These are phyloP conservation scores for Coniochaeta ligniaria DNA, from an alignment of 2,329 filamentous ascomycete species.

Conservation along the genomic window DNA sequence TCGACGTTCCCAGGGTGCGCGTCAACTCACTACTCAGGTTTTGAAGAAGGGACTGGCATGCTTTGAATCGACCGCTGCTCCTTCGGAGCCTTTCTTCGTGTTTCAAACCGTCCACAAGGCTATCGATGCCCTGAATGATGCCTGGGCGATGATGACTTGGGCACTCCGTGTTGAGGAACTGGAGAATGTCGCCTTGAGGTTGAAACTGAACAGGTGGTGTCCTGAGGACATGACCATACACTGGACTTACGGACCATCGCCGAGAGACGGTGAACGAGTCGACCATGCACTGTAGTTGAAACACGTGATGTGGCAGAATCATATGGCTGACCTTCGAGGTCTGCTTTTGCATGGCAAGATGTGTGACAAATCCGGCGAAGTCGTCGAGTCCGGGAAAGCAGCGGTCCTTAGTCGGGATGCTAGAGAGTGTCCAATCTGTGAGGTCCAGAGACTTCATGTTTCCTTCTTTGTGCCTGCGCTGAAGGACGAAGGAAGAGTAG, in stretches of 20 bases:
- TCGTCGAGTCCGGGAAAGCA: conserved; percentile 35
- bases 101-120: conserved; percentile 3
- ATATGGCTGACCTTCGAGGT: conserved; percentile 18
- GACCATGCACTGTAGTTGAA: conserved; percentile 42
- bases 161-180: not conserved
- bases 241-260: conserved; percentile 29
- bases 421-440: conserved; percentile 33
- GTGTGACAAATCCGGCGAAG: conserved; percentile 35
- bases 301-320: conserved; percentile 39
- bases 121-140: not conserved
- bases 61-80: too few species aligned
- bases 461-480: conserved; percentile 25
- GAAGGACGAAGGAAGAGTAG: conserved; percentile 30
- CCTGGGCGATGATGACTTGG: not conserved
- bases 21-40: conserved; percentile 19
- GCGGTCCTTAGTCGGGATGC: conserved; percentile 27
- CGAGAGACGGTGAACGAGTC: conserved; percentile 36
- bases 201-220: conserved; percentile 18
- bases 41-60: too few species aligned
- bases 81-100: conserved; percentile 11
- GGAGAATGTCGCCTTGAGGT: not conserved
- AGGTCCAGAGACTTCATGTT: conserved; percentile 23
- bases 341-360: conserved; percentile 30
- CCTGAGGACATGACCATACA: conserved; percentile 26
- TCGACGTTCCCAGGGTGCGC: conserved; percentile 26